Conservation (phyloP, 106 monocot genomes). For the Platanthera zijinensis region DNA sequence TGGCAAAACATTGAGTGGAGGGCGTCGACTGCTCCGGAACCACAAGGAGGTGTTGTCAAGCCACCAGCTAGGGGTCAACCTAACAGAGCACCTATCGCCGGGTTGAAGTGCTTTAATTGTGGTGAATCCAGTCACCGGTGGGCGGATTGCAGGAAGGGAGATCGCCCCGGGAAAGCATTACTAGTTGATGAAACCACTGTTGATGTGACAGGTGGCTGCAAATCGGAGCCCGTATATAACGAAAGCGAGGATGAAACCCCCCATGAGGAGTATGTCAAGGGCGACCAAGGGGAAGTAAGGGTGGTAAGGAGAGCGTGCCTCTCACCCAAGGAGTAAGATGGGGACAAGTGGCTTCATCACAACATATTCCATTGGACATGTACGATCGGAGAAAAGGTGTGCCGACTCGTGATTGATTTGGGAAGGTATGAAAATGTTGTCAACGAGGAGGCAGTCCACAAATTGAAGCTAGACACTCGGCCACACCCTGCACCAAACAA, state of each 20-base stretch:
- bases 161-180: background rate
- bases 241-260: background rate
- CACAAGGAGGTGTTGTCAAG: background rate
- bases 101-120: slow-evolving; percentile 5
- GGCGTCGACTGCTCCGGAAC: background rate
- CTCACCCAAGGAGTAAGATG: background rate
- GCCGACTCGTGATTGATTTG: slow-evolving; percentile 11
- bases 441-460: background rate
- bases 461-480: background rate
- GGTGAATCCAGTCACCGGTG: background rate
- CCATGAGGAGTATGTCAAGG: background rate
- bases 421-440: slow-evolving; percentile 13
- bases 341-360: background rate
- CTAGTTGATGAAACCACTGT: too few species aligned
- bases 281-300: background rate
- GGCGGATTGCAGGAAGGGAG: slow-evolving; percentile 2
- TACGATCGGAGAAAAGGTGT: slow-evolving; percentile 11
- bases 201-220: too few species aligned
- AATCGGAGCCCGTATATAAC: background rate
- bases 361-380: slow-evolving; percentile 12
- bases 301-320: background rate
- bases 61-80: background rate
- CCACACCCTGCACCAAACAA: slow-evolving; percentile 3
- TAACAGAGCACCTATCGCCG: too few species aligned
- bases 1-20: background rate